Conservation (phyloP, 108 stramenopile species). For the Nannochloropsis gaditana region DNA sequence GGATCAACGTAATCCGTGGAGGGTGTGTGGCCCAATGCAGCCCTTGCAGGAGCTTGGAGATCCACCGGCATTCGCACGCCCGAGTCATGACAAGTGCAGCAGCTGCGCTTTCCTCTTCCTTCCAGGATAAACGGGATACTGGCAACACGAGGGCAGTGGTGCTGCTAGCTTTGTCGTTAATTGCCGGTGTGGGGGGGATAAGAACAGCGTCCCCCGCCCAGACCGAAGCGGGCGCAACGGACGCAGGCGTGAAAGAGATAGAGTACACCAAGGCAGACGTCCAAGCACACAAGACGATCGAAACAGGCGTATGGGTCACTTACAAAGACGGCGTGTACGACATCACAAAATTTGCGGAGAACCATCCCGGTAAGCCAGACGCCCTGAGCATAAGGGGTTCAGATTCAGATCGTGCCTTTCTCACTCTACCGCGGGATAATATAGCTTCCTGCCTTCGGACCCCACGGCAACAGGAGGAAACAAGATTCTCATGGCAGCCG, state of each 20-base stretch:
- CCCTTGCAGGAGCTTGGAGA: neutral
- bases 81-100: neutral
- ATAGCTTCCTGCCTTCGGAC: no score
- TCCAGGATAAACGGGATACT: neutral
- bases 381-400: no score
- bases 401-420: no score
- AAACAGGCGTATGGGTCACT: conserved; percentile 74
- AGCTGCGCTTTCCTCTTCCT: neutral
- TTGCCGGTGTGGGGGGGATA: neutral
- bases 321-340: conserved; percentile 85
- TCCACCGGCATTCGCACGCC: neutral
- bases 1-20: no score
- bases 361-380: conserved; percentile 45
- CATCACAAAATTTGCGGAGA: conserved; percentile 79
- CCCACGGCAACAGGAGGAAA: conserved; percentile 80
- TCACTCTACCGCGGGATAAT: no score
- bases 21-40: neutral
- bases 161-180: neutral
- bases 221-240: neutral
- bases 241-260: no score
- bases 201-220: neutral
- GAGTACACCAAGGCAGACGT: conserved; percentile 48
- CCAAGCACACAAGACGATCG: conserved; percentile 42
- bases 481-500: conserved; percentile 78
- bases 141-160: neutral